These are phyloP conservation scores for sunflower (Helianthus annuus) DNA, from an alignment of 129 eudicot genomes.

Conservation along the genomic window DNA sequence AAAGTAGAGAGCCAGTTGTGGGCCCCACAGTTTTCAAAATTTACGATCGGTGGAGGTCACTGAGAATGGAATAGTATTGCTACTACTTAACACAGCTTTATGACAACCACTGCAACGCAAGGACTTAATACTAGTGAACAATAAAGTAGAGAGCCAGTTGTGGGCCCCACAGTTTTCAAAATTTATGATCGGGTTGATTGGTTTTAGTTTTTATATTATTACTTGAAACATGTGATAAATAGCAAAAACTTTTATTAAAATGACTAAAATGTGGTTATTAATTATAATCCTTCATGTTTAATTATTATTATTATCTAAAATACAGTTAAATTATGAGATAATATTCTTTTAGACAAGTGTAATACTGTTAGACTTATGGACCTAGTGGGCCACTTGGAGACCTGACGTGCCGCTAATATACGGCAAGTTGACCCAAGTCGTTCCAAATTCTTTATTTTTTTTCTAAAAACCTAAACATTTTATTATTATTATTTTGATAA, in stretches of 20 bases:
- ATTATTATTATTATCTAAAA: not conserved
- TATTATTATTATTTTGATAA: not conserved
- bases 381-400: not conserved
- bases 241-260: not conserved
- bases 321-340: not conserved
- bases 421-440: conserved; percentile 30
- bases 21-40: too few relatives aligned
- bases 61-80: too few relatives aligned
- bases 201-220: too few relatives aligned
- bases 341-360: not conserved
- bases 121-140: too few relatives aligned
- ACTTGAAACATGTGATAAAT: too few relatives aligned
- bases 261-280: not conserved
- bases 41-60: too few relatives aligned
- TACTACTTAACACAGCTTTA: too few relatives aligned
- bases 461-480: not conserved
- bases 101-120: too few relatives aligned
- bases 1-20: too few relatives aligned
- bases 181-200: too few relatives aligned
- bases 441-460: not conserved
- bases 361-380: not conserved
- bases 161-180: too few relatives aligned
- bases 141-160: too few relatives aligned
- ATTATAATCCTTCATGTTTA: not conserved
- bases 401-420: not conserved